Evolutionary conservation across 116 monocot species (phyloP), one percentile per base, ranked within the genome.

Genomic region (Dioscorea cayenensis): DNA sequence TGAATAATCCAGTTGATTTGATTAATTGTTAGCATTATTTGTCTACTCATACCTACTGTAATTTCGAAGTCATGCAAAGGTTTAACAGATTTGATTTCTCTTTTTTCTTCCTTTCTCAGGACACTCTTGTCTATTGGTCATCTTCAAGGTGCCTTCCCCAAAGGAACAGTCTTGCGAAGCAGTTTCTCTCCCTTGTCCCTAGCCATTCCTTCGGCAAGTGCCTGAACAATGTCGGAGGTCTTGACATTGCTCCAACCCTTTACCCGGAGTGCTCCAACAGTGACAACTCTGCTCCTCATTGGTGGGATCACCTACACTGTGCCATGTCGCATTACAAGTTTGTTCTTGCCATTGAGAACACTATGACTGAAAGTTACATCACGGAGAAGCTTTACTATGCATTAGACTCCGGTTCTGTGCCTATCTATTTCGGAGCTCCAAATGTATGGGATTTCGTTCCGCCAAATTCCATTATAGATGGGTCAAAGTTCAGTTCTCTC

Each of bases 391-490:
- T 97, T 35, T 97, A 71, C 76, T 97, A 97, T 48, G 93, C 97
- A 13, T 73, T 97, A 0, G 93, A 97, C 70, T 74, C 86, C 37
- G 97, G 97, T 35, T 76, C 97, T 1, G 88, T 97, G 52, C 97
- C 97, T 3, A 90, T 97, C 36, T 97, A 97, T 66, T 92, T 97
- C n/a, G 97, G 97, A 4, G 97, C 97, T 14, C 88, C 97, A 12
- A 90, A 97, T 71, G 97, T 97, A 14, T 88, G 86, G 88, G 86
- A 97, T 65, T 92, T 97, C 72, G 86, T 97, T n/a, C 97, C 97
- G 48, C 97, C 93, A 14, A 83, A 90, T n/a, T 97, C 97, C 8
- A 93, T 97, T 12, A 84, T 97, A 37, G 93, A 92, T 79, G 97
- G 88, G 7, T 90, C 93, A 0, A 90, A 86, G 64, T 97, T 92